phyloP scores from a whole-genome alignment of 805 yeast genomes.

The Starmerella geochares region DNA sequence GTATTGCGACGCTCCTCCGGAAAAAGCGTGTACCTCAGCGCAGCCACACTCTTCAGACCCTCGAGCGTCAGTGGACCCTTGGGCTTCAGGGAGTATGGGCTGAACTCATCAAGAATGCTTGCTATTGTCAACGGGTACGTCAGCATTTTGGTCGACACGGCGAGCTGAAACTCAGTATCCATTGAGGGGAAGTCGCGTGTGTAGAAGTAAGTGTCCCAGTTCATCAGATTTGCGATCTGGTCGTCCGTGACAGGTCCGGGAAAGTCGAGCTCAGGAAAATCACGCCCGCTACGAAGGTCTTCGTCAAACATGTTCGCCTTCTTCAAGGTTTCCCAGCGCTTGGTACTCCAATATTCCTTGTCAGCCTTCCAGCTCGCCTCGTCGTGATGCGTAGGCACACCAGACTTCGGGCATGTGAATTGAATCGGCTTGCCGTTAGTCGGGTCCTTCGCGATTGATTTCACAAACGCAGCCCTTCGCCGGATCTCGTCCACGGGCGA shows the following conservation, averaged over 20 bases:
- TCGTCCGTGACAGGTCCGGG: slow-evolving; percentile 73
- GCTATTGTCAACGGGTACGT: slow-evolving; percentile 89
- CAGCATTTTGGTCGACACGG: slow-evolving; percentile 88
- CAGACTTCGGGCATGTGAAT: slow-evolving; percentile 84
- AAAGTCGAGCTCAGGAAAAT: slow-evolving; percentile 90
- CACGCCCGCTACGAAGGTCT: slow-evolving; percentile 86
- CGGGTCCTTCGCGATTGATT: slow-evolving; percentile 82
- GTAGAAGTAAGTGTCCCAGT: slow-evolving; percentile 90
- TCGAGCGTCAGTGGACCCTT: slow-evolving; percentile 83
- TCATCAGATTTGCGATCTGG: slow-evolving; percentile 58
- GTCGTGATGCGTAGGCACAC: slow-evolving; percentile 93
- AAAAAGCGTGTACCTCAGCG: slow-evolving; percentile 78
- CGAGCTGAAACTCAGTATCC: slow-evolving; percentile 94
- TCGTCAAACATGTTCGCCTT: slow-evolving; percentile 90
- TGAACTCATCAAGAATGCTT: slow-evolving; percentile 66
- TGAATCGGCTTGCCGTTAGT: slow-evolving; percentile 71
- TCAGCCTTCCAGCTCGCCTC: slow-evolving; percentile 83
- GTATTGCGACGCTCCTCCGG: slow-evolving; percentile 52
- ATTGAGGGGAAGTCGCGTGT: slow-evolving; percentile 87
- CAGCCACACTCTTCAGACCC: slow-evolving; percentile 88
- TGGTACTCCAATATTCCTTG: slow-evolving; percentile 53
- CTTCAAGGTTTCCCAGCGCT: slow-evolving; percentile 62
- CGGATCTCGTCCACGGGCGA: slow-evolving; percentile 82
- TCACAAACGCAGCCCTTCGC: slow-evolving; percentile 81
- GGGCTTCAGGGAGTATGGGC: slow-evolving; percentile 74